phyloP scores from a whole-genome alignment of 371 early-diverging fungal genomes.

The Mortierella sp. region DNA sequence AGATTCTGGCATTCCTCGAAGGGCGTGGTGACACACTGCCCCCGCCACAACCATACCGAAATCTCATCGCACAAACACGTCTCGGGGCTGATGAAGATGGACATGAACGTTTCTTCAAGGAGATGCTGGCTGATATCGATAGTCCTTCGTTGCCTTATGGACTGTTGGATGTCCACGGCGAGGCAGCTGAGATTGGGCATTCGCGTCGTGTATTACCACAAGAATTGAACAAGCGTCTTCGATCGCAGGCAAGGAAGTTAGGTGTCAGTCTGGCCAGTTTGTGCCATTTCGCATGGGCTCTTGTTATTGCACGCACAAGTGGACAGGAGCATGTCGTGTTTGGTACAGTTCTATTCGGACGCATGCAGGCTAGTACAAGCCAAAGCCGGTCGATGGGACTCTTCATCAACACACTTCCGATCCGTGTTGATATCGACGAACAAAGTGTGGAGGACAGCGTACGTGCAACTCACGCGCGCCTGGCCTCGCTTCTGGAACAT shows the following conservation, averaged over 20 bases:
- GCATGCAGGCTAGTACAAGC: background rate
- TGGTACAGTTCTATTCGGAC: constrained; percentile 18
- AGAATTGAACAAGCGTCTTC: constrained; percentile 15
- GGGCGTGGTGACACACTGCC: constrained; percentile 18
- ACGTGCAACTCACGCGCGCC: background rate
- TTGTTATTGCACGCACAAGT: constrained; percentile 11
- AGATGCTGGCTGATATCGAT: constrained; percentile 23
- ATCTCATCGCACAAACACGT: constrained; percentile 17
- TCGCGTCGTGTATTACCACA: constrained; percentile 9
- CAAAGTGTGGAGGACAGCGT: constrained; percentile 12
- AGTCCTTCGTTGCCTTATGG: constrained; percentile 22
- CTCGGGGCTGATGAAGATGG: constrained; percentile 4
- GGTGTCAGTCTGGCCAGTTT: constrained; percentile 21
- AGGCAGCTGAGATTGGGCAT: constrained; percentile 1
- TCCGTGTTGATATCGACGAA: constrained; percentile 17
- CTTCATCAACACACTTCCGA: constrained; percentile 23
- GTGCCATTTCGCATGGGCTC: constrained; percentile 29
- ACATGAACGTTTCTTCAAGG: constrained; percentile 10
- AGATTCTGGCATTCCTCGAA: constrained; percentile 14
- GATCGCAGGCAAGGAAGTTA: constrained; percentile 9
- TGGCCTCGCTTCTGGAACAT: constrained; percentile 16
- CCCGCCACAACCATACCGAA: constrained; percentile 16
- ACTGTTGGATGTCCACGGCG: constrained; percentile 7
- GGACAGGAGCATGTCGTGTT: constrained; percentile 21
- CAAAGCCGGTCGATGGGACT: constrained; percentile 10